These are phyloP conservation scores for Tuber magnatum DNA, from an alignment of 495 filamentous ascomycete species.

Conservation along the genomic window DNA sequence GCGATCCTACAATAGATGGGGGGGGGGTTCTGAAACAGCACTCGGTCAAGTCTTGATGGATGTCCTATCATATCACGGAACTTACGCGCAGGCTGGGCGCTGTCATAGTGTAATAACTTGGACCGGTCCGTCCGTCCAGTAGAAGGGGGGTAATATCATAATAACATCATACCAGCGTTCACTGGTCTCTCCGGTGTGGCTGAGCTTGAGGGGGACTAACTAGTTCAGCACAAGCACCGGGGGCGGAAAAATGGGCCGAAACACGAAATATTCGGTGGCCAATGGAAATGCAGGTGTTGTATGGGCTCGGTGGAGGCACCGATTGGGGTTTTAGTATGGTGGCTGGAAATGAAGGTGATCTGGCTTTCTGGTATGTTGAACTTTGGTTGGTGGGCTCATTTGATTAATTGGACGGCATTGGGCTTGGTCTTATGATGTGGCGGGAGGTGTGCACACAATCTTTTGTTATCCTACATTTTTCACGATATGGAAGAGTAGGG, in stretches of 20 bases:
- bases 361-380: neutral
- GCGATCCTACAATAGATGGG: no score
- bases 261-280: neutral
- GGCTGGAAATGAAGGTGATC: neutral
- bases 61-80: neutral
- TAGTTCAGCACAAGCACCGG: no score
- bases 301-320: neutral
- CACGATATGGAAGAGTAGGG: no score
- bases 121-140: no score
- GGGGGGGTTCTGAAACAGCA: neutral
- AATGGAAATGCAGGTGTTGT: neutral
- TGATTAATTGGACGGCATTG: constrained; percentile 10
- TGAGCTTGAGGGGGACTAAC: no score
- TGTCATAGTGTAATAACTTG: no score
- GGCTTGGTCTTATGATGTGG: neutral
- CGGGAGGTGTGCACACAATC: neutral
- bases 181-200: no score
- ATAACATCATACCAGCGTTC: no score
- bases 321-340: neutral
- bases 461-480: no score
- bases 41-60: neutral
- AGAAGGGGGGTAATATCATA: no score
- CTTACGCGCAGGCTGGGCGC: no score
- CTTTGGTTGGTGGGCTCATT: neutral
- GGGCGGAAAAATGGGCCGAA: neutral